Evolutionary conservation across 2,329 filamentous ascomycete species (phyloP).

Genomic region (Orbilia brochopaga): DNA sequence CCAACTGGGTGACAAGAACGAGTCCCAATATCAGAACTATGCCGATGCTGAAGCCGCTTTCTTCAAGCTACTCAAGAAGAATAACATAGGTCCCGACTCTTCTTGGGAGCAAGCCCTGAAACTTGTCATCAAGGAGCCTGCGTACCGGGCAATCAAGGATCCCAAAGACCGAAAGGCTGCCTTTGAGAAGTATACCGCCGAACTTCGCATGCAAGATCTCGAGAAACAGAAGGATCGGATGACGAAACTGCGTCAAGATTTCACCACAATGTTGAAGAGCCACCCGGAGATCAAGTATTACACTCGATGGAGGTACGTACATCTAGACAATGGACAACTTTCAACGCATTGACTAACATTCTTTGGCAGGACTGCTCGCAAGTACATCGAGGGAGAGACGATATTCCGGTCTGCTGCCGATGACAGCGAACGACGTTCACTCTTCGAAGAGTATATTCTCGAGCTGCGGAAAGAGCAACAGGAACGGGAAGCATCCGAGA

Average conservation of each 20-base stretch:
- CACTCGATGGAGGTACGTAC: conserved; percentile 79
- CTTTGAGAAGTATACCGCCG: conserved; percentile 93
- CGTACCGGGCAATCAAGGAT: conserved; percentile 91
- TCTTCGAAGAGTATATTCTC: conserved; percentile 91
- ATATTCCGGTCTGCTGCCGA: conserved; percentile 90
- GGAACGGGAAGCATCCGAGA: conserved; percentile 73
- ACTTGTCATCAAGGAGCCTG: conserved; percentile 83
- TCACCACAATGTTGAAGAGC: conserved; percentile 91
- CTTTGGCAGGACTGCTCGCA: conserved; percentile 70
- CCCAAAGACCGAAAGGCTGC: conserved; percentile 86
- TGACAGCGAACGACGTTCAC: conserved; percentile 82
- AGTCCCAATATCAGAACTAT: conserved; percentile 48
- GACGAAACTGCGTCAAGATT: conserved; percentile 89
- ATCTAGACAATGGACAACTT: neutral
- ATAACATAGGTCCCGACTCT: conserved; percentile 88
- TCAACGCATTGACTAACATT: neutral
- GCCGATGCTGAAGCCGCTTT: conserved; percentile 88
- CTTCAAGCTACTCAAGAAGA: conserved; percentile 82
- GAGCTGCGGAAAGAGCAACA: conserved; percentile 80
- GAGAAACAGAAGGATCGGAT: conserved; percentile 91
- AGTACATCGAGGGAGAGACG: conserved; percentile 92
- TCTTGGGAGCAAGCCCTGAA: conserved; percentile 89
- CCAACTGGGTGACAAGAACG: conserved; percentile 44
- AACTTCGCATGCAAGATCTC: conserved; percentile 89
- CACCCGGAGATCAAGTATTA: conserved; percentile 98